A percentile compares a stretch with the other conserved stretches of the same genome.
Conservation (phyloP, 2,329 filamentous ascomycete species). For the Alternaria hordeiaustralica region DNA sequence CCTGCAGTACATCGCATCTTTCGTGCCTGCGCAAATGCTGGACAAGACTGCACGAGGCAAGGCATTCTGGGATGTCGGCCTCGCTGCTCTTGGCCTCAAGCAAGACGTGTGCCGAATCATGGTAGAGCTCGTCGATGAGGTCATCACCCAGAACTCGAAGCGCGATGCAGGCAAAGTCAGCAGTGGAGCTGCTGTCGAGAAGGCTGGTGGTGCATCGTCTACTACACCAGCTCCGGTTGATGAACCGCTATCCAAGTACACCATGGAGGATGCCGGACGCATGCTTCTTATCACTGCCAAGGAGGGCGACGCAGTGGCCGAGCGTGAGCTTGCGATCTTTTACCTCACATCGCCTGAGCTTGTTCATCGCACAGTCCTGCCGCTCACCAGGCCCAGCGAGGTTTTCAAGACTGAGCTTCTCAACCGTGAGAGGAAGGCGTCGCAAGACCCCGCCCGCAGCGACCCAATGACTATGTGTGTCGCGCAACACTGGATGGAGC, state of each 20-base stretch:
- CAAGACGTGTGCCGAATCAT: constrained; percentile 85
- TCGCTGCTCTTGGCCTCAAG: constrained; percentile 88
- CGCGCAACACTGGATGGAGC: constrained; percentile 96
- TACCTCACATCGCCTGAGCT: constrained; percentile 92
- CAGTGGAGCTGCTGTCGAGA: constrained; percentile 23
- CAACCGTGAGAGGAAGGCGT: constrained; percentile 63
- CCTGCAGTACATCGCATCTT: constrained; percentile 64
- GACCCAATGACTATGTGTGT: constrained; percentile 92
- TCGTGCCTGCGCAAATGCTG: constrained; percentile 63
- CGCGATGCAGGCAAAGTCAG: constrained; percentile 52
- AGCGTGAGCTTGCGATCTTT: constrained; percentile 90
- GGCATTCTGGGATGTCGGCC: constrained; percentile 87
- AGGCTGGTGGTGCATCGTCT: constrained; percentile 20
- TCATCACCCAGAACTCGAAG: constrained; percentile 72
- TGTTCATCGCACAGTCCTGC: constrained; percentile 78
- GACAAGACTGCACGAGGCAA: constrained; percentile 69
- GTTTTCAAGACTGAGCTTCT: constrained; percentile 91
- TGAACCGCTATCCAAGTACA: constrained; percentile 65
- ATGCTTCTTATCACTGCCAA: constrained; percentile 95
- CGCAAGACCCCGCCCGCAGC: constrained; percentile 68
- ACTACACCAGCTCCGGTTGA: constrained; percentile 13
- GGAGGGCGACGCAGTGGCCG: constrained; percentile 85
- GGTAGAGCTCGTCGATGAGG: constrained; percentile 75
- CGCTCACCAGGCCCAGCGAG: constrained; percentile 81
- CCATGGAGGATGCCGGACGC: constrained; percentile 78